These are phyloP conservation scores for Boletus reticuloceps DNA, from an alignment of 768 basidiomycete genomes.

Conservation along the genomic window DNA sequence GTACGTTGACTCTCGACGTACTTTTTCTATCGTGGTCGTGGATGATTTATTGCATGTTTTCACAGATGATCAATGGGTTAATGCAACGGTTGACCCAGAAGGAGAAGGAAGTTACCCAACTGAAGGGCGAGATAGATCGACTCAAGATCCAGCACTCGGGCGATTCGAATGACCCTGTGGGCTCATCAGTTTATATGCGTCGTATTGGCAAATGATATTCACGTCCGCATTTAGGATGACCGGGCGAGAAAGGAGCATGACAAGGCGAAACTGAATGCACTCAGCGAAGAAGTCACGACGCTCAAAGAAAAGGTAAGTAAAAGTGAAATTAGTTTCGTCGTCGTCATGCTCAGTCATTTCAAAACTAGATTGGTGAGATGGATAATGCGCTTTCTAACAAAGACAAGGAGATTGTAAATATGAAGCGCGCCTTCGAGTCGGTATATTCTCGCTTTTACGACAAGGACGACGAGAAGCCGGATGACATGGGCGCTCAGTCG, in stretches of 20 bases:
- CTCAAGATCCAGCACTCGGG: conserved; percentile 55
- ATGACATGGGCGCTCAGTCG: conserved; percentile 60
- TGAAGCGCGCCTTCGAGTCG: conserved; percentile 85
- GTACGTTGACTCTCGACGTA: conserved; percentile 32
- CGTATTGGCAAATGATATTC: not conserved
- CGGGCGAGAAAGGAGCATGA: conserved; percentile 75
- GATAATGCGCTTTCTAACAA: conserved; percentile 47
- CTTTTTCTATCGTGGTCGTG: not conserved
- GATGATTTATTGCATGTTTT: not conserved
- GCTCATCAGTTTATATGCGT: conserved; percentile 18
- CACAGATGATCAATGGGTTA: conserved; percentile 63
- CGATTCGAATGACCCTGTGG: conserved; percentile 59
- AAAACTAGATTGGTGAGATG: conserved; percentile 50
- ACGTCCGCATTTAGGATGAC: conserved; percentile 52
- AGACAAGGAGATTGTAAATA: conserved; percentile 71
- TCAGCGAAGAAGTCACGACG: conserved; percentile 73
- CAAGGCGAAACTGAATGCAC: conserved; percentile 62
- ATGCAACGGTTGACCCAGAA: conserved; percentile 80
- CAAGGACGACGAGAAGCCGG: conserved; percentile 43
- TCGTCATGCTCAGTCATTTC: not conserved
- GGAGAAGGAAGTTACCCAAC: conserved; percentile 77
- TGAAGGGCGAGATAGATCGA: conserved; percentile 69
- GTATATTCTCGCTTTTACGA: conserved; percentile 78
- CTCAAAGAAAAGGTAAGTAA: conserved; percentile 62
- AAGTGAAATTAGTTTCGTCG: not conserved